phyloP scores from a whole-genome alignment of 345 rosid species.

The Corchorus capsularis region DNA sequence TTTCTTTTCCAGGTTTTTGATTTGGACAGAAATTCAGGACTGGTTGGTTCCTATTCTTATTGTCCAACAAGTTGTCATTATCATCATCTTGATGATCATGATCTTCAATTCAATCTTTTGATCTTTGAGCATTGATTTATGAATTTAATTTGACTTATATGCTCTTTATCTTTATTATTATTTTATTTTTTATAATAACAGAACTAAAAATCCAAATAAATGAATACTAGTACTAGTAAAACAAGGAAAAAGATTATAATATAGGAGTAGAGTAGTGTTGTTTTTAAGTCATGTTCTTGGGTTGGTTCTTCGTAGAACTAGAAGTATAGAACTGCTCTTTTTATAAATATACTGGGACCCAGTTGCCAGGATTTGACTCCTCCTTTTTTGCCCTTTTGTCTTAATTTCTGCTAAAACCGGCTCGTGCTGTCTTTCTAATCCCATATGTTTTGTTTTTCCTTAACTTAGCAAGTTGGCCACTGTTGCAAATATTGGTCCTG shows the following conservation, averaged over 20 bases:
- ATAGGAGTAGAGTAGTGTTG: background rate
- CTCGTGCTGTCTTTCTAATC: background rate
- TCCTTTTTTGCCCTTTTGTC: background rate
- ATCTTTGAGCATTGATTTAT: background rate
- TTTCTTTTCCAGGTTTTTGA: background rate
- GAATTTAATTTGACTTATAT: background rate
- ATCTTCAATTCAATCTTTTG: background rate
- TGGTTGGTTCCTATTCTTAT: background rate
- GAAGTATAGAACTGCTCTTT: background rate
- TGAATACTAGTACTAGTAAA: too few species aligned
- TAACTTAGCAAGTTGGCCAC: background rate
- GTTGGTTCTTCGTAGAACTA: background rate
- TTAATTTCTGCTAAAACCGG: slow-evolving; percentile 6
- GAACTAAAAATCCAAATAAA: background rate
- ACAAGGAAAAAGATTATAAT: too few species aligned
- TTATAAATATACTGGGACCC: slow-evolving; percentile 28
- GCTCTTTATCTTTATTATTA: background rate
- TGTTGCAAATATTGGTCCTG: background rate
- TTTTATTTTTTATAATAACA: background rate
- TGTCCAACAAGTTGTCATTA: slow-evolving; percentile 8
- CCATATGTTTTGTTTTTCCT: background rate
- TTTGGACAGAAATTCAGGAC: slow-evolving; percentile 22
- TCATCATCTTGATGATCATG: background rate
- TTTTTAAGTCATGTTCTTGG: slow-evolving; percentile 17
- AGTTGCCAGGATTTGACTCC: slow-evolving; percentile 8